phyloP scores from a whole-genome alignment of 148 eudicot species.

The Persicaria tinctoria region DNA sequence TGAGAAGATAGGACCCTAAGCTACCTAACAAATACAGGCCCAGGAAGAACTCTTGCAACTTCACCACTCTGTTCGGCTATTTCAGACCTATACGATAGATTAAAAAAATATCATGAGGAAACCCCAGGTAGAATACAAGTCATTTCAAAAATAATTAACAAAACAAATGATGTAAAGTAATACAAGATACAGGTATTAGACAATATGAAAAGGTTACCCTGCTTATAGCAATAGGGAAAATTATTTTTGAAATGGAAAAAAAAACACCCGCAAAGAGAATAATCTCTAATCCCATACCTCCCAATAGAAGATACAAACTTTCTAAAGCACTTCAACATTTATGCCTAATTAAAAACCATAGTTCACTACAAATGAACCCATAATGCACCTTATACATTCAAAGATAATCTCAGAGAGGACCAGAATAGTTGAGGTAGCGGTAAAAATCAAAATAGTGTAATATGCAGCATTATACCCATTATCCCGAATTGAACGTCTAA shows the following conservation, averaged over 20 bases:
- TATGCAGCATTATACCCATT: too few species aligned
- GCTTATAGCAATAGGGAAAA: not conserved
- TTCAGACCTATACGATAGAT: conserved; percentile 42
- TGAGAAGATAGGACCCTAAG: too few species aligned
- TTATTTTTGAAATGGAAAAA: not conserved
- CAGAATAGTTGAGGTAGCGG: not conserved
- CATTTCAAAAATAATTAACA: not conserved
- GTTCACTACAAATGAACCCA: not conserved
- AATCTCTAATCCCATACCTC: conserved; percentile 1
- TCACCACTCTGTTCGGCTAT: too few species aligned
- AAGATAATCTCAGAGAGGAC: not conserved
- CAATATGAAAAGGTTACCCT: not conserved
- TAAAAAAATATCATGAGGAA: not conserved
- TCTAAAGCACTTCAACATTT: not conserved
- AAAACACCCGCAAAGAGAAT: too few species aligned
- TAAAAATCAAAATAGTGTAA: too few species aligned
- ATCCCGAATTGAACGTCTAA: too few species aligned
- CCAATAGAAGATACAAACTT: not conserved
- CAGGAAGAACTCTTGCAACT: too few species aligned
- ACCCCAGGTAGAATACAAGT: not conserved
- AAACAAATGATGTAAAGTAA: not conserved
- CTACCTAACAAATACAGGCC: too few species aligned
- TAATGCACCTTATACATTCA: not conserved
- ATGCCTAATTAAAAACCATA: not conserved
- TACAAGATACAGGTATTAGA: not conserved